Percentiles rank a stretch among this genome's conserved stretches.
Conservation (phyloP, 2,329 filamentous ascomycete species). For the Botrytis galanthina region DNA sequence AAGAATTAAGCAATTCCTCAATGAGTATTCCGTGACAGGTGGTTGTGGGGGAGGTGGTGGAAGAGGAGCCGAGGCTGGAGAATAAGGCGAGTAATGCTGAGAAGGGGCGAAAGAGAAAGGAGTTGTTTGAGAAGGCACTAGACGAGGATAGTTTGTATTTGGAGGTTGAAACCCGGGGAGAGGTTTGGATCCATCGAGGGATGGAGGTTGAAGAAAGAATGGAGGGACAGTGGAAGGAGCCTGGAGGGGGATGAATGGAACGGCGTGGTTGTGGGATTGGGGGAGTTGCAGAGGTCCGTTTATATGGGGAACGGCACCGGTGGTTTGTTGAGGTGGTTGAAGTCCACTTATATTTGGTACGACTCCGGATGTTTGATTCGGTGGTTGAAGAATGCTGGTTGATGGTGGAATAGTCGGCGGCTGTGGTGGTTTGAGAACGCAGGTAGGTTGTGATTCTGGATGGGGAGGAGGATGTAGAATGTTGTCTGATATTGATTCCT, state of each 20-base stretch:
- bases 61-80: constrained; percentile 19
- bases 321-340: constrained; percentile 19
- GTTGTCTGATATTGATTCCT: constrained; percentile 9
- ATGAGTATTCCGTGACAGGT: constrained; percentile 48
- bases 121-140: constrained; percentile 26
- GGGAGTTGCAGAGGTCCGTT: constrained; percentile 17
- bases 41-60: constrained; percentile 25
- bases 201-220: constrained; percentile 26
- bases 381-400: constrained; percentile 18
- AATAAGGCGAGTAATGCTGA: constrained; percentile 24
- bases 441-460: constrained; percentile 24
- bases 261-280: constrained; percentile 17
- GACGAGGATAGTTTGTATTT: constrained; percentile 36
- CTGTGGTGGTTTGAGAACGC: constrained; percentile 21
- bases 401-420: background rate
- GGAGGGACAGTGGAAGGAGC: constrained; percentile 17
- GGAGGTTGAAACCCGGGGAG: constrained; percentile 38
- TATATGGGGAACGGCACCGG: constrained; percentile 21
- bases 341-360: constrained; percentile 21
- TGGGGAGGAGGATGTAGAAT: constrained; percentile 19
- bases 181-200: constrained; percentile 34
- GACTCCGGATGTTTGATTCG: constrained; percentile 19
- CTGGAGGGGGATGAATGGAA: constrained; percentile 11
- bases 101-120: constrained; percentile 26
- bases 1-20: constrained; percentile 58